Percentiles rank a stretch among this genome's conserved stretches.
Conservation (phyloP, 2,329 filamentous ascomycete species). For the Sarocladiaceae sp. region DNA sequence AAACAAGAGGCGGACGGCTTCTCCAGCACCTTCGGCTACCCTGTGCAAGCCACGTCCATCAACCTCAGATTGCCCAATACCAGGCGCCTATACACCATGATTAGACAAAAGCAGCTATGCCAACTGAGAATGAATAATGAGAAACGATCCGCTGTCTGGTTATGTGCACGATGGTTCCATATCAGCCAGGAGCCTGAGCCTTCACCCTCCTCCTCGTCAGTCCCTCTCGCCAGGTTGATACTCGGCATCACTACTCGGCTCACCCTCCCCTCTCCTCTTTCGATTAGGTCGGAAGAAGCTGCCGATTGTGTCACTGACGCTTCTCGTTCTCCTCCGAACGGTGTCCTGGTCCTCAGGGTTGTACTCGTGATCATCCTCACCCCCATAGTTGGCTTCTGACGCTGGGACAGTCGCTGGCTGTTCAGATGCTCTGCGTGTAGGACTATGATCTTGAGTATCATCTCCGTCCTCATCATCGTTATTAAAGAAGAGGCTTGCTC, state of each 20-base stretch:
- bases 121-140: too few relatives aligned
- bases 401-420: slow-evolving; percentile 16
- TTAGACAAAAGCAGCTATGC: too few relatives aligned
- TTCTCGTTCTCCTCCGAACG: slow-evolving; percentile 27
- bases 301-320: slow-evolving; percentile 35
- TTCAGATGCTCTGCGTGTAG: not conserved
- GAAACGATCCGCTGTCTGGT: too few relatives aligned
- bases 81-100: too few relatives aligned
- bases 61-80: too few relatives aligned
- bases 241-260: not conserved
- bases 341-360: slow-evolving; percentile 12
- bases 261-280: slow-evolving; percentile 18
- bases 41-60: too few relatives aligned
- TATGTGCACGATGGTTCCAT: too few relatives aligned
- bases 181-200: not conserved
- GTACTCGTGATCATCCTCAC: not conserved
- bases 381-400: slow-evolving; percentile 20
- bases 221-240: slow-evolving; percentile 13
- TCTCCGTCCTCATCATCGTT: slow-evolving; percentile 32
- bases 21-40: too few relatives aligned
- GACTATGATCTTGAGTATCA: slow-evolving; percentile 7
- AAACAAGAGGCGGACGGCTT: too few relatives aligned
- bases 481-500: slow-evolving; percentile 49
- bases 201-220: slow-evolving; percentile 1
- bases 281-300: slow-evolving; percentile 31